Evolutionary conservation across 2,329 filamentous ascomycete species (phyloP).

Genomic region (Sporothrix variecibatus): DNA sequence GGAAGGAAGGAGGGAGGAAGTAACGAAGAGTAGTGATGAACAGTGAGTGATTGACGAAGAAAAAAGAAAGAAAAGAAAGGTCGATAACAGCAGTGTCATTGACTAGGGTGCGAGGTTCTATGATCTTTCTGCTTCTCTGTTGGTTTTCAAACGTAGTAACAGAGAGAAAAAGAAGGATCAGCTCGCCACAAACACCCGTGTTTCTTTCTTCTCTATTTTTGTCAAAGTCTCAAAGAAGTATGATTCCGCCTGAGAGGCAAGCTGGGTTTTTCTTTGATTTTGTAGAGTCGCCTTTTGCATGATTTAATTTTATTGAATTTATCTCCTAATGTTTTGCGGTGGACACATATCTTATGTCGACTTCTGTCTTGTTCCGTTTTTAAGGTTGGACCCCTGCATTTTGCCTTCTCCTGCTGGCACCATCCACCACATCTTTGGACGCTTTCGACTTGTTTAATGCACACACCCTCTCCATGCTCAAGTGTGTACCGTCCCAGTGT

Average conservation of each 20-base stretch:
- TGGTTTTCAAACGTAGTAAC: not conserved
- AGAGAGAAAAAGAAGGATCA: not conserved
- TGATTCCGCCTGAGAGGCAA: not conserved
- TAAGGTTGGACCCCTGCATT: slow-evolving; percentile 13
- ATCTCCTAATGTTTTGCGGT: too few species aligned
- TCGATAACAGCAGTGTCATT: not conserved
- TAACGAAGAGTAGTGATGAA: not conserved
- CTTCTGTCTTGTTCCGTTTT: not conserved
- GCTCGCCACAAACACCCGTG: not conserved
- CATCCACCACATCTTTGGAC: not conserved
- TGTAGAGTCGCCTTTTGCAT: not conserved
- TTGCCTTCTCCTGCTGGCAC: not conserved
- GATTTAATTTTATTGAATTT: not conserved
- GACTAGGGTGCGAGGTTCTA: not conserved
- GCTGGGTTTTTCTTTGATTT: not conserved
- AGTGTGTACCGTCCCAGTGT: not conserved
- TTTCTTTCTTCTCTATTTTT: slow-evolving; percentile 3
- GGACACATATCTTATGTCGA: not conserved
- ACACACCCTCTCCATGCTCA: slow-evolving; percentile 8
- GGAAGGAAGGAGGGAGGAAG: too few species aligned
- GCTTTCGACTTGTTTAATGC: not conserved
- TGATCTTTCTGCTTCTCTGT: not conserved
- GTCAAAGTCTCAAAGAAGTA: not conserved
- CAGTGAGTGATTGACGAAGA: not conserved
- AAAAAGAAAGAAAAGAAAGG: not conserved